phyloP scores from a whole-genome alignment of 2,329 filamentous ascomycete genomes.

The Zasmidium citrigriseum region DNA sequence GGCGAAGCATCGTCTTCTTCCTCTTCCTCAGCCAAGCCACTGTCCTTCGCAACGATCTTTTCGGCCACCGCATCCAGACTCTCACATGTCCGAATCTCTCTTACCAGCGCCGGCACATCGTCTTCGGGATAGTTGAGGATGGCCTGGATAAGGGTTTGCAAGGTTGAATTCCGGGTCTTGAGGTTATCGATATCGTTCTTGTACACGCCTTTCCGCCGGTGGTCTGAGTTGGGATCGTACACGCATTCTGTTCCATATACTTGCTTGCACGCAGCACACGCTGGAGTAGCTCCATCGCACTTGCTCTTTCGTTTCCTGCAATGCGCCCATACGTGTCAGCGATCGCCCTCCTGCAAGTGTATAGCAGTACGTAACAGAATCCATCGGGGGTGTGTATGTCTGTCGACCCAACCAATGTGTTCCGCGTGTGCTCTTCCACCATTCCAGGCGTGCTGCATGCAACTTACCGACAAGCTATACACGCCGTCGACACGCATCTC shows the following conservation, averaged over 20 bases:
- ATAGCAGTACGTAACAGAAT: neutral
- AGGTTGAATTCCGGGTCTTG: slow-evolving; percentile 81
- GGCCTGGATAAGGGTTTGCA: slow-evolving; percentile 90
- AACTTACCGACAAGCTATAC: slow-evolving; percentile 34
- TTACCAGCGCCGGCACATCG: slow-evolving; percentile 78
- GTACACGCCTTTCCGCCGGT: slow-evolving; percentile 94
- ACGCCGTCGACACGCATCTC: slow-evolving; percentile 41
- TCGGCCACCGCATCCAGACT: slow-evolving; percentile 66
- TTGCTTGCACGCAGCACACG: slow-evolving; percentile 92
- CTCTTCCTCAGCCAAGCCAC: slow-evolving; percentile 47
- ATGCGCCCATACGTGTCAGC: slow-evolving; percentile 11
- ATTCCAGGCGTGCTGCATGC: neutral
- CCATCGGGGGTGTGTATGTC: neutral
- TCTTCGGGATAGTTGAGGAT: slow-evolving; percentile 90
- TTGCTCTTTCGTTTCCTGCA: slow-evolving; percentile 39
- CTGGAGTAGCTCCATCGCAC: slow-evolving; percentile 88
- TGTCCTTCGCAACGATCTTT: slow-evolving; percentile 57
- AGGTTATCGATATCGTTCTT: slow-evolving; percentile 88
- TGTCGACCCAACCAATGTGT: neutral
- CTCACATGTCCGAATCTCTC: slow-evolving; percentile 84
- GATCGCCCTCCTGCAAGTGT: neutral
- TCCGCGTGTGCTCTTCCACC: neutral
- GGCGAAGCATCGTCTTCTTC: slow-evolving; percentile 39
- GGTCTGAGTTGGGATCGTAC: slow-evolving; percentile 95
- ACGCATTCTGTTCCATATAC: slow-evolving; percentile 90